Evolutionary conservation across 1,284 basidiomycete genomes (phyloP).

Genomic region (Lignosus rhinocerotis): DNA sequence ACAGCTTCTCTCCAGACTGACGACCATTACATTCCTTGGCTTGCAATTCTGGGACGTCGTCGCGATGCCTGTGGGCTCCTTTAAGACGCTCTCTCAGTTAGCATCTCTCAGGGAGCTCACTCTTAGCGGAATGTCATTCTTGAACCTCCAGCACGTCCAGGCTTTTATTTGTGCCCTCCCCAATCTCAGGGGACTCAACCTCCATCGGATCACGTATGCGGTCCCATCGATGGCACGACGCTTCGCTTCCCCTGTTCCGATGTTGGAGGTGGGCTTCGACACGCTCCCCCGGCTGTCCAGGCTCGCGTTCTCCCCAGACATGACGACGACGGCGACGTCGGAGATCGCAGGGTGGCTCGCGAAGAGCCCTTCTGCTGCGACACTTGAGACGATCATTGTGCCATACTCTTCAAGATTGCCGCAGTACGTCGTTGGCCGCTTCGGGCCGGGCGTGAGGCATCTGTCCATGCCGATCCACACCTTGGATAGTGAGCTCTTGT

Average conservation of each 20-base stretch:
- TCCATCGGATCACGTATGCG: constrained; percentile 1
- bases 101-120: neutral
- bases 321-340: neutral
- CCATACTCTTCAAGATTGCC: neutral
- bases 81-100: neutral
- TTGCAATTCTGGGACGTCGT: neutral
- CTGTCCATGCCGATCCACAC: constrained; percentile 2
- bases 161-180: neutral
- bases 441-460: constrained; percentile 7
- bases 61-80: neutral
- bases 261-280: neutral
- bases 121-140: constrained; percentile 1
- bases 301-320: neutral
- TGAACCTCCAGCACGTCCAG: constrained; percentile 2
- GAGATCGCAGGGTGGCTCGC: constrained; percentile 7
- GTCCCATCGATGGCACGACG: neutral
- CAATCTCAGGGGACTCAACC: neutral
- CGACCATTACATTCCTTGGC: neutral
- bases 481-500: neutral
- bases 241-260: neutral
- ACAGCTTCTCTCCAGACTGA: neutral
- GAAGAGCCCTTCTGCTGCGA: neutral
- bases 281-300: neutral
- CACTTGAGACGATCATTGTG: constrained; percentile 6
- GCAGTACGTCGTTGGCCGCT: neutral